Conservation (phyloP, 441 rosid genomes). For the Erysimum cheiri region DNA sequence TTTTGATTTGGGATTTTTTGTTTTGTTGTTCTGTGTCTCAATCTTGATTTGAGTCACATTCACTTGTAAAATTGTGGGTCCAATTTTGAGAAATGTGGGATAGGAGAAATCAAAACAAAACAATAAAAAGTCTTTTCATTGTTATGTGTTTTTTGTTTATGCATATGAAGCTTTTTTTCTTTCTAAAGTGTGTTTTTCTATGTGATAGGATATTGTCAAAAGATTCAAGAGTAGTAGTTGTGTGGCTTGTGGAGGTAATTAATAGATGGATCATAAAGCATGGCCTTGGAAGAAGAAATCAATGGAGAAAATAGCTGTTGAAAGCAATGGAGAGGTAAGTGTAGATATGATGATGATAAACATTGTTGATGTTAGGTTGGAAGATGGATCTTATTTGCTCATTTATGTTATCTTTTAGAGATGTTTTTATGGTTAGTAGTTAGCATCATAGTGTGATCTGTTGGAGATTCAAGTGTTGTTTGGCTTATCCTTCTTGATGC, state of each 20-base stretch:
- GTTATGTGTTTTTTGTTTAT: conserved; percentile 10
- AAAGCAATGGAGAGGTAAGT: conserved; percentile 63
- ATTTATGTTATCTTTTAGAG: not conserved
- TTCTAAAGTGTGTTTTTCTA: conserved; percentile 1
- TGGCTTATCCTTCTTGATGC: not conserved
- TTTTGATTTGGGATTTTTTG: conserved; percentile 28
- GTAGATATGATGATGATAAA: conserved; percentile 11
- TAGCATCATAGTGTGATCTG: conserved; percentile 12
- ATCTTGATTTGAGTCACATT: conserved; percentile 40
- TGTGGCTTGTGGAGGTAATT: conserved; percentile 35
- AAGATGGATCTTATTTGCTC: conserved; percentile 15
- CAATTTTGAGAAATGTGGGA: conserved; percentile 35
- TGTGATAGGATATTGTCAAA: conserved; percentile 25
- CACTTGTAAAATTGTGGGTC: conserved; percentile 36
- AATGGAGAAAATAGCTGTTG: conserved; percentile 54
- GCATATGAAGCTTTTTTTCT: not conserved
- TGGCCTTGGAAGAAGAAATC: conserved; percentile 91
- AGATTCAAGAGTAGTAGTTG: conserved; percentile 37
- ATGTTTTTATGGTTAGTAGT: conserved; percentile 10
- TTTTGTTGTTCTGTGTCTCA: conserved; percentile 16
- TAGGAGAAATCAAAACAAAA: conserved; percentile 10
- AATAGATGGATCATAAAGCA: conserved; percentile 75
- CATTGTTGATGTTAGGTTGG: conserved; percentile 10
- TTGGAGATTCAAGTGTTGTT: conserved; percentile 4
- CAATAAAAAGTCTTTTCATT: not conserved